Base-by-base conservation (phyloP, 2,329 filamentous ascomycete species). In the Colletotrichum musae region DNA sequence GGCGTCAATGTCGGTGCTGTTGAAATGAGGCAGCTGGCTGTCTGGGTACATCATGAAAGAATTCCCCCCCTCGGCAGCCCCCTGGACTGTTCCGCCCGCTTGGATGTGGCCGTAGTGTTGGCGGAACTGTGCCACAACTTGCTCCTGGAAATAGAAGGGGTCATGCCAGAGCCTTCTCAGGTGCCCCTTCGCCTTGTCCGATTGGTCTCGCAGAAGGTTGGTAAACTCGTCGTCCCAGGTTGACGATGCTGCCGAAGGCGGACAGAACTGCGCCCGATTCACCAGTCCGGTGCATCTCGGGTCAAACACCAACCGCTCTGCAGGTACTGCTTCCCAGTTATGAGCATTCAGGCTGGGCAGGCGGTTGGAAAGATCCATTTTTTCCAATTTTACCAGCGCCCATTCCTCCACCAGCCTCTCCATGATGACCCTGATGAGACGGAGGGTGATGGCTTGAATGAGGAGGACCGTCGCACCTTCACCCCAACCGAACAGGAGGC, bases 391-490 rank as follows among this genome's bases (percentile, higher is more conserved):
- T 15, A 43, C 10, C 13, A 10, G 6, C 4, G 2, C 12, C 41
- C 41, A 43, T n/a, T 43, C 41, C 41, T 43, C 2, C 13, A 6
- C 15, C 10, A 43, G 6, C 16, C 15, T 43, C 41, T 15, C 16
- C 2, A 43, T 43, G 12, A 43, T n/a, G 9, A 4, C n/a, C n/a
- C 10, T 43, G 32, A 57, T 26, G 41, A 58, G 63, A 26, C 64
- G 58, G 15, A 56, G 26, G 12, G 59, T 68, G 6, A 51, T 21
- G 2, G 36, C 57, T 39, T 71, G 69, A 12, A 58, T 43, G 16
- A 41, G 43, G 26, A 68, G 65, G 7, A 69, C 24, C 36, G 59
- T 32, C 7, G 68, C 16, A 13, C 69, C 69, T 16, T 71, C 64
- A 7, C 51, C 59, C 56, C 59, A 71, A 21, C 56, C 50, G 43